Evolutionary conservation across 306 rosid genomes (phyloP), one percentile per base, ranked within the genome.

Genomic region (Lotus japonicus): DNA sequence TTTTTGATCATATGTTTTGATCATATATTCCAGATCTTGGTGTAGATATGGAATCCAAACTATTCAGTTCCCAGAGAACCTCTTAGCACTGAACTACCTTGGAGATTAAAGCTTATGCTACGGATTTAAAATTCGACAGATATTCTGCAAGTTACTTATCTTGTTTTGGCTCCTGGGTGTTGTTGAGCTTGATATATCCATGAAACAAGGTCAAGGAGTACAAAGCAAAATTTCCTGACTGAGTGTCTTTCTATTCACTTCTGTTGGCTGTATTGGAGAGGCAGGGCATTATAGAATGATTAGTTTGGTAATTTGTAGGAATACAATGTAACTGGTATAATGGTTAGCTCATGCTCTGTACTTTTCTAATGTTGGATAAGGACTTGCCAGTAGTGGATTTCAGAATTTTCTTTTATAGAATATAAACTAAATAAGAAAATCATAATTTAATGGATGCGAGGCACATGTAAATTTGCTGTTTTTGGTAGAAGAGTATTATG

Each of bases 11-110:
- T 11, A 36, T 14, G 6, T 43, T 56, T 48, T 49, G 7, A 14
- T 66, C 18, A 26, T 72, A 51, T 6, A 5, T 67, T 60, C 12
- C 67, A 66, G 71, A 59, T 72, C 66, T 42, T 11, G 49, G 49
- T 18, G 49, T 11, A n/a, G 17, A n/a, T 42, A 31, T 31, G 36
- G 1, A 31, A 31, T 31, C 1, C 23, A 45, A 31, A 61, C 53
- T 61, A 44, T 14, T 17, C 46, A 15, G 2, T 71, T 64, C 12
- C 16, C 11, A 38, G 53, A 74, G 59, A 51, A 52, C 14, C n/a
- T 28, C 31, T 26, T 26, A 26, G 31, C 7, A 31, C 36, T 31
- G 36, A n/a, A n/a, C n/a, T n/a, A n/a, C 6, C 7, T 31, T 31
- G 36, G 7, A 55, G 33, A 52, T 54, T 57, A n/a, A 56, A 23